These are phyloP conservation scores for Serendipita sp. DNA, from an alignment of 768 basidiomycete species.

Conservation along the genomic window DNA sequence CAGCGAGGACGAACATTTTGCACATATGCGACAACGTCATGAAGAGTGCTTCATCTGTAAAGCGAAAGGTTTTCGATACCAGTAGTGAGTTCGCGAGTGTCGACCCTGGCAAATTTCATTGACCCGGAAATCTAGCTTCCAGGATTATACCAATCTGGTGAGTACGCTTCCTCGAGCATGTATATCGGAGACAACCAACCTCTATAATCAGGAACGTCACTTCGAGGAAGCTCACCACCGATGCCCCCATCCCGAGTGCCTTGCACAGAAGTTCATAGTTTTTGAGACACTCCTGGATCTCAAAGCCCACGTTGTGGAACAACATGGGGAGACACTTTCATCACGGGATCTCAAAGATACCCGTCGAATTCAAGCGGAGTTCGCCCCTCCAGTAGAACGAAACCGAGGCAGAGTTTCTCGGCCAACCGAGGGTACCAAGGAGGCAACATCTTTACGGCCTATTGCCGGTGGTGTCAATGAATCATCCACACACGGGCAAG, in stretches of 20 bases:
- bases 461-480: constrained; percentile 21
- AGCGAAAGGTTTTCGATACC: constrained; percentile 56
- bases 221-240: constrained; percentile 63
- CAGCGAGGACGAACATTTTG: constrained; percentile 80
- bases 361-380: constrained; percentile 44
- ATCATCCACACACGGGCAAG: too few species aligned
- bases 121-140: constrained; percentile 46
- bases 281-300: constrained; percentile 79
- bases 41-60: constrained; percentile 97
- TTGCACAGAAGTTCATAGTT: constrained; percentile 85
- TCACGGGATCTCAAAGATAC: constrained; percentile 54
- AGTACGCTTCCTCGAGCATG: constrained; percentile 15
- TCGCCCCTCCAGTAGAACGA: constrained; percentile 52
- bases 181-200: background rate
- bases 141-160: constrained; percentile 63
- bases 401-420: constrained; percentile 23
- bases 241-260: constrained; percentile 58
- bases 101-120: background rate
- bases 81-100: constrained; percentile 50
- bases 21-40: constrained; percentile 84
- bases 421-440: constrained; percentile 30
- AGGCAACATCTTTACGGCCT: constrained; percentile 27
- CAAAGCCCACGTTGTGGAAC: constrained; percentile 79
- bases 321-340: constrained; percentile 61
- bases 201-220: constrained; percentile 45